Percentiles rank a stretch among this genome's conserved stretches.
Conservation (phyloP, 495 filamentous ascomycete species). For the Astrothelium subdiscretum region DNA sequence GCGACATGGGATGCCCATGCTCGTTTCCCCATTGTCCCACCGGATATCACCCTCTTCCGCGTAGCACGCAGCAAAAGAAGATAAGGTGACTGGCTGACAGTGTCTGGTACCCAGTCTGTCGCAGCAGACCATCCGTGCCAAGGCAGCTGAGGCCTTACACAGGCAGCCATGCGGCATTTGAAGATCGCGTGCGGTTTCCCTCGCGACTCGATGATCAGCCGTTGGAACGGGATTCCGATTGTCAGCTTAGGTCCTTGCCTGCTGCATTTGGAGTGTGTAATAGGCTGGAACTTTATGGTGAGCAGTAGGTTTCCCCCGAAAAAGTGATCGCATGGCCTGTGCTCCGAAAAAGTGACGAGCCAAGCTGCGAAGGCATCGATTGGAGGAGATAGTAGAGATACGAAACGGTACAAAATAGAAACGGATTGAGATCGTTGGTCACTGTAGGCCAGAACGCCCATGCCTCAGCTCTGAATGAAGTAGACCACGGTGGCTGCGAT, state of each 20-base stretch:
- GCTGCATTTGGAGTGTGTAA: background rate
- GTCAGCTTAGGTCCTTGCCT: background rate
- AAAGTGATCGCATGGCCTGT: background rate
- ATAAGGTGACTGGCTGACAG: conserved; percentile 7
- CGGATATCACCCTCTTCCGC: background rate
- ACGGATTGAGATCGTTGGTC: background rate
- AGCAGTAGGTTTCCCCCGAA: background rate
- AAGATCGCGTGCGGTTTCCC: background rate
- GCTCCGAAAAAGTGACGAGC: background rate
- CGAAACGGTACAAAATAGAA: background rate
- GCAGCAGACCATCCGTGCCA: background rate
- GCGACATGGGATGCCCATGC: conserved; percentile 2
- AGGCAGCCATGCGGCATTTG: background rate
- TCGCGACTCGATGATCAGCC: background rate
- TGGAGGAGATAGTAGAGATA: background rate
- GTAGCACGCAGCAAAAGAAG: conserved; percentile 2
- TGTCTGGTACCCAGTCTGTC: background rate
- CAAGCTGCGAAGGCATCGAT: background rate
- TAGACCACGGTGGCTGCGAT: background rate
- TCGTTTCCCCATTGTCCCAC: background rate
- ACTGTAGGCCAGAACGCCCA: background rate
- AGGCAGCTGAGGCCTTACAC: background rate
- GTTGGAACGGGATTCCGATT: background rate
- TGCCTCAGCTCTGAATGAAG: background rate
- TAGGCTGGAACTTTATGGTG: background rate